These are phyloP conservation scores for Dactylellina cionopaga DNA, from an alignment of 2,329 filamentous ascomycete genomes.

Conservation along the genomic window DNA sequence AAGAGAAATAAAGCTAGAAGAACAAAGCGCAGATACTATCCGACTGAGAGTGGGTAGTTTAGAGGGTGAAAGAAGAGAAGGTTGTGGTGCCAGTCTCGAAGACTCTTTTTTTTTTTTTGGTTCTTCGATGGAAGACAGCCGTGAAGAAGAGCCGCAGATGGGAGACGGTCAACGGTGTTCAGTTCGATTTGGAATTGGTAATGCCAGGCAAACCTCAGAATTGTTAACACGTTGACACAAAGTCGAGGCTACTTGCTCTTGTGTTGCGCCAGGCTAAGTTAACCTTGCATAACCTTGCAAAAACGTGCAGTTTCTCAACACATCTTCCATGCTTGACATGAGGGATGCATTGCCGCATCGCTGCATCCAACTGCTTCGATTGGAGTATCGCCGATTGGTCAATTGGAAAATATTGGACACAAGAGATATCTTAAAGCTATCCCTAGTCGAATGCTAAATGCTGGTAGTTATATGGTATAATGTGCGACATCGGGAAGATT, in stretches of 20 bases:
- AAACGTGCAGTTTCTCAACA: background rate
- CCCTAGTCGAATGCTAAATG: too few relatives aligned
- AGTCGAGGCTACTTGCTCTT: background rate
- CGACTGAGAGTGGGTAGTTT: background rate
- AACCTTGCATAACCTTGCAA: too few relatives aligned
- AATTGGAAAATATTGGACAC: too few relatives aligned
- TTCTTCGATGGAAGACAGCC: constrained; percentile 1
- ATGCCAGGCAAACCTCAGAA: background rate
- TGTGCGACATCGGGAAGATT: too few relatives aligned
- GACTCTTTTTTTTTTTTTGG: constrained; percentile 8
- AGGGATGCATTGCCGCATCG: too few relatives aligned
- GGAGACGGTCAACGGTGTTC: background rate
- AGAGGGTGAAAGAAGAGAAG: background rate
- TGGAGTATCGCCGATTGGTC: too few relatives aligned
- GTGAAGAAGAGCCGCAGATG: background rate
- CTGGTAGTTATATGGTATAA: too few relatives aligned
- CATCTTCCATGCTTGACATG: too few relatives aligned
- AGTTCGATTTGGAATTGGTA: background rate
- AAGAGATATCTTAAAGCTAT: too few relatives aligned
- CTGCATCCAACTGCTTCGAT: too few relatives aligned
- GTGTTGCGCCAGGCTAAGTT: constrained; percentile 18
- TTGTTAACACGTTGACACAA: constrained; percentile 51
- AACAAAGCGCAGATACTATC: constrained; percentile 21
- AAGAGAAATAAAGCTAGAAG: background rate
- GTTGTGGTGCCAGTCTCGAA: background rate